Evolutionary conservation across 306 rosid species (phyloP).

Genomic region (Lablab purpureus): DNA sequence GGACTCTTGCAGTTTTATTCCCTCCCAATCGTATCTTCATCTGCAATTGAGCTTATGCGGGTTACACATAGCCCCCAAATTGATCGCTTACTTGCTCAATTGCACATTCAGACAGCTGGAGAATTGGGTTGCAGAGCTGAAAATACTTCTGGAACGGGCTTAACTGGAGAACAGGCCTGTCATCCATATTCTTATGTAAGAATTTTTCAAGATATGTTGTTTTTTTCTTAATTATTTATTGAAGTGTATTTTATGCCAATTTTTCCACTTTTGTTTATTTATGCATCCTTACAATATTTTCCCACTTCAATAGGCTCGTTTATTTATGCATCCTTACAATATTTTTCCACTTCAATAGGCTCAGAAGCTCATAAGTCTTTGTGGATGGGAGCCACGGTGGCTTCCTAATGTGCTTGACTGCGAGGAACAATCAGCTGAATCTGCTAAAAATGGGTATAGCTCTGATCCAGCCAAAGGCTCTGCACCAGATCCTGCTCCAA

Average conservation of each 20-base stretch:
- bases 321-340: conserved; percentile 40
- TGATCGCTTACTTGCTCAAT: conserved; percentile 72
- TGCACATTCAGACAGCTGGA: conserved; percentile 63
- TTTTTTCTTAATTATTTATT: conserved; percentile 35
- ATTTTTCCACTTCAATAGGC: conserved; percentile 63
- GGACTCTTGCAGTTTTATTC: conserved; percentile 90
- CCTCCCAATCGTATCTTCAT: conserved; percentile 73
- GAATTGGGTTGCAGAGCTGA: conserved; percentile 72
- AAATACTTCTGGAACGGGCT: conserved; percentile 60
- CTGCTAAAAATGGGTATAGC: conserved; percentile 89
- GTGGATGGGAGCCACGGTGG: conserved; percentile 99
- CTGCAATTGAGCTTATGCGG: conserved; percentile 84
- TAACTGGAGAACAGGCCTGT: conserved; percentile 71
- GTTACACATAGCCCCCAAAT: conserved; percentile 70
- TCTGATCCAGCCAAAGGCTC: conserved; percentile 74
- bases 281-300: conserved; percentile 35
- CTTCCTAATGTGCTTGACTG: conserved; percentile 84
- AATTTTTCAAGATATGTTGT: conserved; percentile 15
- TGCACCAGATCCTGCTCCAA: conserved; percentile 56
- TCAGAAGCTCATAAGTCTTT: conserved; percentile 88
- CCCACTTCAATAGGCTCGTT: conserved; percentile 67
- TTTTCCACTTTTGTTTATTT: conserved; percentile 22
- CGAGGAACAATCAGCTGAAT: conserved; percentile 97
- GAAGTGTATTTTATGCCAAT: conserved; percentile 34
- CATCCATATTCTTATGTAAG: conserved; percentile 78